Percentiles rank a stretch among this genome's conserved stretches.
phyloP scores from a whole-genome alignment of 306 rosid genomes.

The Luffa acutangula region DNA sequence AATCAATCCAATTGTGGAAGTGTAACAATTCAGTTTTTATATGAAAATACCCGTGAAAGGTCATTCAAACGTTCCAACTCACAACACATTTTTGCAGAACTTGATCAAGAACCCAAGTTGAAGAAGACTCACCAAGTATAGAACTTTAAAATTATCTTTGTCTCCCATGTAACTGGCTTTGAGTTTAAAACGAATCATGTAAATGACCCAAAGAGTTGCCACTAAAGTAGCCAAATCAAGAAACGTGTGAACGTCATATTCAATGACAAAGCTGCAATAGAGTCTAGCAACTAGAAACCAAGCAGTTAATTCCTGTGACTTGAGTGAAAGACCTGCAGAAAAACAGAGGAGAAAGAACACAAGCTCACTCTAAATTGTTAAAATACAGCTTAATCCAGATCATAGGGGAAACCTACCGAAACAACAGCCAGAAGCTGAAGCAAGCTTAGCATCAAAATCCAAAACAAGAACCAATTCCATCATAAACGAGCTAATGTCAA shows the following conservation, averaged over 20 bases:
- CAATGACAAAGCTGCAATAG: constrained; percentile 73
- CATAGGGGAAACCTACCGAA: background rate
- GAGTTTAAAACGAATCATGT: constrained; percentile 52
- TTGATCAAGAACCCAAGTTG: background rate
- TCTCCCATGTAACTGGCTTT: constrained; percentile 56
- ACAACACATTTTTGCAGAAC: background rate
- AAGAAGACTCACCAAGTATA: constrained; percentile 42
- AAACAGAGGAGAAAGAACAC: background rate
- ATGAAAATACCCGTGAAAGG: background rate
- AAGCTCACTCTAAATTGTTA: background rate
- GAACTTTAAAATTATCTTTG: constrained; percentile 50
- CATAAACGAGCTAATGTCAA: background rate
- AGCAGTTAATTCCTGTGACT: constrained; percentile 74
- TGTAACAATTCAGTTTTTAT: background rate
- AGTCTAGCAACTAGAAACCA: constrained; percentile 58
- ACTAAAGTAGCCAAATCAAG: constrained; percentile 60
- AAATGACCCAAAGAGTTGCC: constrained; percentile 67
- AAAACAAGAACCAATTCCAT: background rate
- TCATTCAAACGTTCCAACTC: background rate
- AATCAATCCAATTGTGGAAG: background rate
- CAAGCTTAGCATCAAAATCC: background rate
- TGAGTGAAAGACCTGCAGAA: constrained; percentile 59
- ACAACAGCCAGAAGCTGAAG: background rate
- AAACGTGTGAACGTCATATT: constrained; percentile 67
- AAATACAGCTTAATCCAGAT: background rate